Base-by-base conservation (phyloP, 139 green algal genomes). In the Chlorella sp. region DNA sequence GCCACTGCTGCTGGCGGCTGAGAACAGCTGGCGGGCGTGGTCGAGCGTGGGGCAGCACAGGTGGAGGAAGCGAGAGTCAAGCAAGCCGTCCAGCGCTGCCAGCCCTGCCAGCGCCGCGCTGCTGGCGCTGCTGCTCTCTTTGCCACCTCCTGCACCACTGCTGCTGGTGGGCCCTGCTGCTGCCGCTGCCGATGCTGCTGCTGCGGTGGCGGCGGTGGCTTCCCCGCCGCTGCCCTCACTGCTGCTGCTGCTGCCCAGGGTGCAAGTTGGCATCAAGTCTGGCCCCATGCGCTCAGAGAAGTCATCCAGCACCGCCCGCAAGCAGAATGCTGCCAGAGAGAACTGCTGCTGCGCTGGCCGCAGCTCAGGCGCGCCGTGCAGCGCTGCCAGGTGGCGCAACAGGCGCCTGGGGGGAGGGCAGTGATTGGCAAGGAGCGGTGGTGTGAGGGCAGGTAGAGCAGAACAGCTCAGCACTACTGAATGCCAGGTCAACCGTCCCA, bases 11-110 rank as follows among this genome's bases (percentile, higher is more conserved):
- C 51, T 6, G 23, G 20, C 51, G 32, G 34, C 32, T n/a, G 36
- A 23, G 15, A 88, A 73, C 60, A 88, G 79, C 41, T 81, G 78
- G 4, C 65, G 84, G 21, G 60, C 76, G 34, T 84, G 39, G 25
- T 87, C 89, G 73, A 93, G 80, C 13, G 63, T 60, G 0, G 92
- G 92, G 86, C 91, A 94, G 87, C 90, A 94, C 36, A 92, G 86
- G 80, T 93, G 82, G 47, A 94, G 17, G 63, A 88, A 85, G 21
- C 91, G 84, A 0, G 63, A 18, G 55, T 93, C 89, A n/a, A 95
- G 56, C 4, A 84, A 60, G 30, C 64, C 84, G 23, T 93, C 91
- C 28, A 74, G 81, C 0, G 74, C 81, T 32, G 78, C 60, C 64
- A 91, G 47, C 28, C 30, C 20, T 12, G 78, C 26, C 28, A 83